Conservation (phyloP, 1,284 basidiomycete genomes). For the Trametes sp. region DNA sequence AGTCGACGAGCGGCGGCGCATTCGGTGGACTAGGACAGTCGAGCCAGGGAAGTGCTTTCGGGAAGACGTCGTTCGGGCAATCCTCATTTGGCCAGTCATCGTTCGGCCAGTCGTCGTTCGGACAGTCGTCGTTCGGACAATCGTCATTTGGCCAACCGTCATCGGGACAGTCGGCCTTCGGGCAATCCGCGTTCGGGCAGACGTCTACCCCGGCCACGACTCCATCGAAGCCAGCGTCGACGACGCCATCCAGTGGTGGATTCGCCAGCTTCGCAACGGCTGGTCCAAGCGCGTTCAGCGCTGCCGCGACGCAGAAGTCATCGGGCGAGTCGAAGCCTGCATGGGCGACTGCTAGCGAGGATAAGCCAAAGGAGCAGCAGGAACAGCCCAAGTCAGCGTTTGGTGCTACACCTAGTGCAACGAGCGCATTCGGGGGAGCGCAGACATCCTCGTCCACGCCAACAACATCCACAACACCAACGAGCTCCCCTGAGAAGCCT, state of each 20-base stretch:
- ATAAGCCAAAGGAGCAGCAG: slow-evolving; percentile 8
- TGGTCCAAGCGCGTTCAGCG: slow-evolving; percentile 41
- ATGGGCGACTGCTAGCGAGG: slow-evolving; percentile 28
- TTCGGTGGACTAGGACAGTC: slow-evolving; percentile 33
- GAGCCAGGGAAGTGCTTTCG: slow-evolving; percentile 4
- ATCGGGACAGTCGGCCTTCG: slow-evolving; percentile 30
- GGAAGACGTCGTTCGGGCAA: slow-evolving; percentile 18
- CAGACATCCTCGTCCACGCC: neutral
- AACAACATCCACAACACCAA: slow-evolving; percentile 5
- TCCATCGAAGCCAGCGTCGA: slow-evolving; percentile 13
- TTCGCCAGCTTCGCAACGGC: slow-evolving; percentile 34
- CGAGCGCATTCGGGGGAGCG: slow-evolving; percentile 5
- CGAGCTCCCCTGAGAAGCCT: slow-evolving; percentile 23
- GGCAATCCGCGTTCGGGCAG: slow-evolving; percentile 39
- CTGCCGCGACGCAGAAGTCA: slow-evolving; percentile 25
- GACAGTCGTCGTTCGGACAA: slow-evolving; percentile 16
- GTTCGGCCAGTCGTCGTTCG: slow-evolving; percentile 40
- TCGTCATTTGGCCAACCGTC: slow-evolving; percentile 5
- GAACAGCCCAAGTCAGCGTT: slow-evolving; percentile 25
- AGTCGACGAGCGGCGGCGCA: slow-evolving; percentile 17
- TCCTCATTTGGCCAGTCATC: slow-evolving; percentile 37
- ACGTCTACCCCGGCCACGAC: slow-evolving; percentile 9
- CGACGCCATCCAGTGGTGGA: slow-evolving; percentile 28
- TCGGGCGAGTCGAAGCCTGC: slow-evolving; percentile 33
- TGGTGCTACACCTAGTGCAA: neutral